A percentile compares a stretch with the other conserved stretches of the same genome.
These are phyloP conservation scores for Didymella pomorum DNA, from an alignment of 2,329 filamentous ascomycete species.

Conservation along the genomic window DNA sequence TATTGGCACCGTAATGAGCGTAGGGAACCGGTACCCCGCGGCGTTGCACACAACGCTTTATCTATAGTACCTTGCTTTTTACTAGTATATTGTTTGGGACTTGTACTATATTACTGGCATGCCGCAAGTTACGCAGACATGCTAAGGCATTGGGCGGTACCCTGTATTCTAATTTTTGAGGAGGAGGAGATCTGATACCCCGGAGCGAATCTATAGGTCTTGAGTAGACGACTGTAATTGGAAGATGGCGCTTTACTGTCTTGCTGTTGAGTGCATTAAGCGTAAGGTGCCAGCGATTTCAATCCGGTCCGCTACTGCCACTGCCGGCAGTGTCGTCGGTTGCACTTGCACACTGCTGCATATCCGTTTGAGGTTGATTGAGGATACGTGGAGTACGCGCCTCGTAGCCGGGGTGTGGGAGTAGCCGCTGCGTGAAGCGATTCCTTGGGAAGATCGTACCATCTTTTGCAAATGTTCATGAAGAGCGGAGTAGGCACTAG, in stretches of 20 bases:
- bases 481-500: neutral
- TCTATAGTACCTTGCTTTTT: conserved; percentile 9
- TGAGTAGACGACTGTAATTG: conserved; percentile 8
- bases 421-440: neutral
- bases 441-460: conserved; percentile 10
- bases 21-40: conserved; percentile 19
- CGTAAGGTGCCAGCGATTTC: neutral
- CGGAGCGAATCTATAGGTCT: conserved; percentile 15
- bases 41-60: conserved; percentile 7
- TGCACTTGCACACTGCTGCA: neutral
- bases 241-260: neutral
- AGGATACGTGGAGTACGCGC: conserved; percentile 5
- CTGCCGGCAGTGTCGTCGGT: neutral
- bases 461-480: neutral
- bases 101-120: conserved; percentile 11
- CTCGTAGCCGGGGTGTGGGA: conserved; percentile 1
- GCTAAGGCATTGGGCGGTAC: conserved; percentile 16
- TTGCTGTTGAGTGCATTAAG: neutral
- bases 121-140: neutral
- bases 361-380: conserved; percentile 12
- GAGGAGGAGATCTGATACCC: conserved; percentile 45
- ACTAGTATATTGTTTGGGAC: neutral
- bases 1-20: conserved; percentile 13
- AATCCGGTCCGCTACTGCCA: neutral
- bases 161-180: conserved; percentile 7